Conservation (phyloP, 2,329 filamentous ascomycete species). For the Tolypocladium ophioglossoides region DNA sequence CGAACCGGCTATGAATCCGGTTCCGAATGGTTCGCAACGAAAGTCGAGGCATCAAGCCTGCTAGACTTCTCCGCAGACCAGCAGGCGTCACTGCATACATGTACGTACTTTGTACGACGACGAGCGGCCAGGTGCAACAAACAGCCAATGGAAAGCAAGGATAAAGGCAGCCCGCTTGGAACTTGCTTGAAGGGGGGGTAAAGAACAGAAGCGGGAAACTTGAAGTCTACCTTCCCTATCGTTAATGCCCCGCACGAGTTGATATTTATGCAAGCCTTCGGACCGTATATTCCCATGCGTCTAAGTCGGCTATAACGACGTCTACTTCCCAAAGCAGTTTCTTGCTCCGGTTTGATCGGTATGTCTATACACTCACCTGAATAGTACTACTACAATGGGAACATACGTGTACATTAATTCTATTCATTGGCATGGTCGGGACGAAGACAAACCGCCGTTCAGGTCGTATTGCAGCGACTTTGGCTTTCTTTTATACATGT, state of each 20-base stretch:
- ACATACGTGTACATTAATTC: neutral
- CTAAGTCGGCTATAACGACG: neutral
- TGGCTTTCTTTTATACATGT: neutral
- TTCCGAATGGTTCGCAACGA: neutral
- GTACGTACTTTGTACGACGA: neutral
- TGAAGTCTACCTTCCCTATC: neutral
- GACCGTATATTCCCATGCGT: neutral
- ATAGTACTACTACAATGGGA: neutral
- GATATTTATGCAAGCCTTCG: neutral
- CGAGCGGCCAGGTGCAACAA: neutral
- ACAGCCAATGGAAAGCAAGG: neutral
- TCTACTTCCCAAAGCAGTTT: neutral
- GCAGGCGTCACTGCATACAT: neutral
- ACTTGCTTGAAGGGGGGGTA: neutral
- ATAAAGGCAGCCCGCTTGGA: neutral
- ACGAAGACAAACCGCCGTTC: neutral
- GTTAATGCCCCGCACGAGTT: neutral
- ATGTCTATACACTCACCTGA: neutral
- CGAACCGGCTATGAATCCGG: neutral
- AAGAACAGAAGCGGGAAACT: neutral
- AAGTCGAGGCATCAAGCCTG: neutral
- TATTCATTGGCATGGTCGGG: neutral
- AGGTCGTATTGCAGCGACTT: neutral
- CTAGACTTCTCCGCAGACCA: neutral
- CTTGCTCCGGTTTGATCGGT: neutral